These are phyloP conservation scores for Lactarius sanguifluus DNA, from an alignment of 768 basidiomycete species.

Conservation along the genomic window DNA sequence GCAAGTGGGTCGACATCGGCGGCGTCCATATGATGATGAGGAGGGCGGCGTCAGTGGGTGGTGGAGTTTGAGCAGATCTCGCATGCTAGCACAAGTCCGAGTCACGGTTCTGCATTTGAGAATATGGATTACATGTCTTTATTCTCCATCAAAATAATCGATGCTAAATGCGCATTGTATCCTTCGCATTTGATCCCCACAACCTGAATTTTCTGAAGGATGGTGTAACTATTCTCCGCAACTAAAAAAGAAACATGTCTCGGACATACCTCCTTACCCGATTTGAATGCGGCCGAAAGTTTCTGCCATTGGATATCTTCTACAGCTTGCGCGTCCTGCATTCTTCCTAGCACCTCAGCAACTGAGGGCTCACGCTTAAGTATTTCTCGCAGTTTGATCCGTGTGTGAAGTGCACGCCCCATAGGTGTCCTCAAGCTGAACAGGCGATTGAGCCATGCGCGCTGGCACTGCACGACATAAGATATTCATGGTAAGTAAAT, in stretches of 20 bases:
- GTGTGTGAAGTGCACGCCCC: background rate
- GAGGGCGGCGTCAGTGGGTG: too few relatives aligned
- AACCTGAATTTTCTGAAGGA: background rate
- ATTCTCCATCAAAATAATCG: too few relatives aligned
- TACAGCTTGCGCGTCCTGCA: background rate
- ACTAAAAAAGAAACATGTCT: background rate
- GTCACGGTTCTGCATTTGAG: too few relatives aligned
- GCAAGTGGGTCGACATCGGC: too few relatives aligned
- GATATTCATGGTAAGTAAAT: background rate
- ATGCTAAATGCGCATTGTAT: slow-evolving; percentile 5
- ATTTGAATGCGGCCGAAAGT: background rate
- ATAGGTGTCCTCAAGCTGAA: fast-evolving
- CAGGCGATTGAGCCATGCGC: background rate
- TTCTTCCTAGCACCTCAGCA: background rate
- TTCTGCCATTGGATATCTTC: background rate
- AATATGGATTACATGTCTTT: too few relatives aligned
- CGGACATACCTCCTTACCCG: slow-evolving; percentile 3
- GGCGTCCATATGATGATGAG: too few relatives aligned
- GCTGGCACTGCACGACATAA: slow-evolving; percentile 1
- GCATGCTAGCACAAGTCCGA: too few relatives aligned
- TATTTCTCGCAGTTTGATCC: slow-evolving; percentile 2
- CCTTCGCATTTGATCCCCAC: background rate
- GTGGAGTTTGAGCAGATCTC: too few relatives aligned
- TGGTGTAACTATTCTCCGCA: background rate
- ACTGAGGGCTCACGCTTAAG: slow-evolving; percentile 13